Evolutionary conservation across 768 basidiomycete species (phyloP), one percentile per base, ranked within the genome.

Genomic region (Psilocybe sp.): DNA sequence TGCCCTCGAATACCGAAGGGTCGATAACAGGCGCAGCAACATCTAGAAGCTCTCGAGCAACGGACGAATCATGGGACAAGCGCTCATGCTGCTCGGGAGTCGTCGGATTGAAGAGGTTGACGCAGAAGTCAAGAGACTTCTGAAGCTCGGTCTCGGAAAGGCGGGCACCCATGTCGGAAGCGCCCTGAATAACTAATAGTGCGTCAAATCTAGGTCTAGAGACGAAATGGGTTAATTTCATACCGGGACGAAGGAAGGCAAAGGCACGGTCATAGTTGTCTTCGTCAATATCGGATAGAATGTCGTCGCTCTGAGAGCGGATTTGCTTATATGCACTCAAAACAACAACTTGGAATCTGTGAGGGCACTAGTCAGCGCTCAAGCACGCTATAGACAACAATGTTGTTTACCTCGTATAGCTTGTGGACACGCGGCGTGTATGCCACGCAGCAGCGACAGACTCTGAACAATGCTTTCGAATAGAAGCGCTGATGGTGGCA

Each of bases 321-420:
- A 87, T 85, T 56, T 86, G 85, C 64, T 84, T 86, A 64, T 85
- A 86, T 54, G 84, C 83, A 54, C 83, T 85, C n/a, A 86, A 67
- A 19, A 84, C 84, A 16, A 86, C 84, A 11, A 87, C 74, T 57
- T 85, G 78, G 57, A 86, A 85, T 56, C 82, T 85, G 47, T 2
- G 38, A 36, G 34, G 15, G 35, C 11, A 47, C 32, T 39, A n/a
- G 37, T 38, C 56, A 38, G 47, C 42, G 38, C 12, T n/a, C 40
- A 49, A 45, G 28, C 15, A n/a, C 33, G 6, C 32, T 19, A 28
- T 31, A 33, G 40, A 13, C 33, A 23, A 15, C 16, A 32, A 51
- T 35, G 35, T 46, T 53, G 19, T 28, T 28, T 58, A 79, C 80
- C 81, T 76, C 5, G 82, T 82, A 60, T 82, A 82, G 56, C 80